Evolutionary conservation across 2,329 filamentous ascomycete genomes (phyloP), one percentile per base, ranked within the genome.

Genomic region (Pestalotiopsis sp.): DNA sequence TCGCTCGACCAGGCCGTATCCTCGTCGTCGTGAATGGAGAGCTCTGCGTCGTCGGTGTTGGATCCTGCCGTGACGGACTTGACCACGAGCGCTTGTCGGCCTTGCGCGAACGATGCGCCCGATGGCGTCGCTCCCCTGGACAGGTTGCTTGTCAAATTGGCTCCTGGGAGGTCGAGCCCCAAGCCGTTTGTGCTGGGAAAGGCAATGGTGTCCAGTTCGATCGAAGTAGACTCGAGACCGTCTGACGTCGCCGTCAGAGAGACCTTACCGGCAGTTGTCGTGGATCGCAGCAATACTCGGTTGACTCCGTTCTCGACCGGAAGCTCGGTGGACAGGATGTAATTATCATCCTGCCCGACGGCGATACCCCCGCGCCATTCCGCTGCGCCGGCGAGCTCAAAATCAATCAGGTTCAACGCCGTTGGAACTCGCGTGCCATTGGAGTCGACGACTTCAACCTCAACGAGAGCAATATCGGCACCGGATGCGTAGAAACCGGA

Each of bases 361-460:
- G 61, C 61, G 5, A 64, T 64, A 9, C 61, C 61, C 9, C 61
- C 61, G 17, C 61, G 61, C 61, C 61, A 64, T 11, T 24, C 44
- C 7, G 61, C 61, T 22, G 52, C 61, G 22, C 61, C 61, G 2
- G 22, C 52, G 10, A 64, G 61, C n/a, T 64, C 38, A n/a, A 64
- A 64, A 10, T 64, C 39, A 22, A 64, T 30, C 38, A 48, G 6
- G 10, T 64, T 39, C n/a, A 64, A 24, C 3, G 61, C 61, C 11
- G 61, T 64, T 17, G 39, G 61, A 14, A 40, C 35, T 7, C 61
- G 61, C 17, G 20, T 48, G 26, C 61, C 61, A 24, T 64, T 52
- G 3, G 22, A 35, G 22, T 64, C 39, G 3, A 64, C 38, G n/a
- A 64, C 39, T 64, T 64, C 61, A 10, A 52, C 61, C 4, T 64